A percentile compares a stretch with the other conserved stretches of the same genome.
phyloP scores from a whole-genome alignment of 306 rosid species.

The Canavalia gladiata region DNA sequence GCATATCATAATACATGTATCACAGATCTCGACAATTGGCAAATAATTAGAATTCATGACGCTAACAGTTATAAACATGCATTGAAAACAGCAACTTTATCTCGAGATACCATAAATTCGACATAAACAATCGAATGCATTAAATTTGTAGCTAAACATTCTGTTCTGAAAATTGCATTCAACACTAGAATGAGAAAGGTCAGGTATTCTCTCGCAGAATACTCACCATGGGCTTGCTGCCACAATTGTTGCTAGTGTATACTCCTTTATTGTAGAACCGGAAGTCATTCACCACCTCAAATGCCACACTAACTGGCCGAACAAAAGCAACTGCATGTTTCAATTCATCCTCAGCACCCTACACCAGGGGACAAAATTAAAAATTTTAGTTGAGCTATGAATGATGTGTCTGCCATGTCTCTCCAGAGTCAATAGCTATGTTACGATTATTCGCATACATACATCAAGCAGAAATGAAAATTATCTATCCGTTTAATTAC shows the following conservation, averaged over 20 bases:
- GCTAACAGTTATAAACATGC: neutral
- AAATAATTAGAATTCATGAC: neutral
- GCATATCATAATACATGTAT: slow-evolving; percentile 22
- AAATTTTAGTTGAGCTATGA: neutral
- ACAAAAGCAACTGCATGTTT: slow-evolving; percentile 89
- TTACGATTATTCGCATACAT: slow-evolving; percentile 11
- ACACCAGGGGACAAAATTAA: slow-evolving; percentile 34
- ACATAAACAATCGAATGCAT: neutral
- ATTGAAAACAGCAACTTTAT: neutral
- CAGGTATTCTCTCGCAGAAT: slow-evolving; percentile 22
- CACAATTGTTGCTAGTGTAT: slow-evolving; percentile 77
- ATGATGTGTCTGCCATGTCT: slow-evolving; percentile 34
- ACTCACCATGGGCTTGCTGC: slow-evolving; percentile 76
- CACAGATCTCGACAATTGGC: slow-evolving; percentile 1
- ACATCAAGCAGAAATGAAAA: slow-evolving; percentile 14
- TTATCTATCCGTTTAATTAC: slow-evolving; percentile 54
- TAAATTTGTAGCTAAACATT: slow-evolving; percentile 29
- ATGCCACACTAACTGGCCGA: slow-evolving; percentile 96
- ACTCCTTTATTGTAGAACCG: slow-evolving; percentile 79
- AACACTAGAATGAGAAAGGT: slow-evolving; percentile 15
- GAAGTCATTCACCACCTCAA: slow-evolving; percentile 68
- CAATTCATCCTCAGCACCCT: slow-evolving; percentile 94
- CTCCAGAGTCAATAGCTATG: slow-evolving; percentile 20
- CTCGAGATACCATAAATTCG: slow-evolving; percentile 7
- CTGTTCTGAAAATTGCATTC: slow-evolving; percentile 5